Evolutionary conservation across 768 basidiomycete species (phyloP).

Genomic region (Lactarius tabidus): DNA sequence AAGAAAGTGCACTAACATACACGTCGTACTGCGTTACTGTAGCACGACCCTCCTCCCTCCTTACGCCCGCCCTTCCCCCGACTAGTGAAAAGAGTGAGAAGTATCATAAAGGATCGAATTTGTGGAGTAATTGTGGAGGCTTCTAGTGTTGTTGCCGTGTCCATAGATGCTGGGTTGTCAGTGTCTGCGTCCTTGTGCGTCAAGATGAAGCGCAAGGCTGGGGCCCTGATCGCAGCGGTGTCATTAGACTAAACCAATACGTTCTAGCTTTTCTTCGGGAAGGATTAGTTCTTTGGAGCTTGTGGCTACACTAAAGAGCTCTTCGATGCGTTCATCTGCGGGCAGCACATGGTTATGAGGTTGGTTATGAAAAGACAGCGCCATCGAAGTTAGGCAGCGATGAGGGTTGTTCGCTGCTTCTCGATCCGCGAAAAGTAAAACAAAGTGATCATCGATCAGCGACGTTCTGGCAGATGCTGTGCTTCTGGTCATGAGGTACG

Average conservation of each 20-base stretch:
- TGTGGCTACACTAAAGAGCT: background rate
- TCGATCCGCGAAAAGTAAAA: background rate
- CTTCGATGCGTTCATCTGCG: too few relatives aligned
- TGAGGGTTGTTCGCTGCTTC: background rate
- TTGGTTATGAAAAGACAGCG: background rate
- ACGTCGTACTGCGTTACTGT: background rate
- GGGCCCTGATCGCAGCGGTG: background rate
- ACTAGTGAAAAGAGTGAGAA: background rate
- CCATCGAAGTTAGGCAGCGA: background rate
- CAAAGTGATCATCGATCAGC: background rate
- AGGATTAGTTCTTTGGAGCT: background rate
- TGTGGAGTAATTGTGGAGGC: background rate
- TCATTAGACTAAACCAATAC: background rate
- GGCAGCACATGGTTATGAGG: too few relatives aligned
- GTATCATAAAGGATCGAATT: background rate
- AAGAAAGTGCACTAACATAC: too few relatives aligned
- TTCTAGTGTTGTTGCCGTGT: background rate
- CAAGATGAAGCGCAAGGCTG: too few relatives aligned
- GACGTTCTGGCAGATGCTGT: background rate
- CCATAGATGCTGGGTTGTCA: background rate
- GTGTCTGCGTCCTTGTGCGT: too few relatives aligned
- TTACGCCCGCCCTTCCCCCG: background rate
- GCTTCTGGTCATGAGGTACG: background rate
- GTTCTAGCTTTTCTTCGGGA: background rate
- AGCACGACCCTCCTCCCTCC: background rate